These are phyloP conservation scores for Achlya hypogyna DNA, from an alignment of 352 stramenopile genomes.

Conservation along the genomic window DNA sequence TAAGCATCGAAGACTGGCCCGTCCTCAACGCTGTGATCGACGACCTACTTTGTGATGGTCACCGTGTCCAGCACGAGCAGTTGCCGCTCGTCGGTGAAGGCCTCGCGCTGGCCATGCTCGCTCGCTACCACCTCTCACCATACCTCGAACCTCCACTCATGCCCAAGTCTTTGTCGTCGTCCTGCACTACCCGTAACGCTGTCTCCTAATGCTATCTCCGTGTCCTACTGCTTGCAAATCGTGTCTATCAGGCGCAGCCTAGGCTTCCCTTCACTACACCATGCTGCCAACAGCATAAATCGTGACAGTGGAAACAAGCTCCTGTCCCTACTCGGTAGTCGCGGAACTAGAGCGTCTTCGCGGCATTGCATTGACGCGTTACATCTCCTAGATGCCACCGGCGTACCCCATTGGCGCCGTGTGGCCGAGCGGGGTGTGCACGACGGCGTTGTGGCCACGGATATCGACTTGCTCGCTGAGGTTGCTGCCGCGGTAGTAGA, in stretches of 20 bases:
- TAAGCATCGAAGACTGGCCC: neutral
- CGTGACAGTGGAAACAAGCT: too few species aligned
- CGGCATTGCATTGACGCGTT: too few species aligned
- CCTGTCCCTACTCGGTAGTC: too few species aligned
- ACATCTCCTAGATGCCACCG: too few species aligned
- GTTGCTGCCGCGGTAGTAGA: neutral
- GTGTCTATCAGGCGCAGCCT: too few species aligned
- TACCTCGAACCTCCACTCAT: neutral
- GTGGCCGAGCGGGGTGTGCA: neutral
- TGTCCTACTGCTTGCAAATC: too few species aligned
- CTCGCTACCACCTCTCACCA: neutral
- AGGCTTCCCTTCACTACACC: too few species aligned
- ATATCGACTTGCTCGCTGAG: slow-evolving; percentile 9
- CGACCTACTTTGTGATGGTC: neutral
- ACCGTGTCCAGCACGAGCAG: neutral
- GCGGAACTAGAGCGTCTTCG: too few species aligned
- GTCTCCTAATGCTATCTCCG: too few species aligned
- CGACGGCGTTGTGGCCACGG: neutral
- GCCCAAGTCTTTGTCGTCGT: neutral
- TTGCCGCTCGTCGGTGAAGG: neutral
- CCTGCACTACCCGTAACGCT: too few species aligned
- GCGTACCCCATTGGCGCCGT: too few species aligned
- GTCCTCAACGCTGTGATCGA: neutral
- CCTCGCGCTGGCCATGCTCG: neutral
- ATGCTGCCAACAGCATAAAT: too few species aligned